Percentiles rank a stretch among this genome's conserved stretches.
These are phyloP conservation scores for Lichtheimia ornata DNA, from an alignment of 371 early-diverging fungal genomes.

Conservation along the genomic window DNA sequence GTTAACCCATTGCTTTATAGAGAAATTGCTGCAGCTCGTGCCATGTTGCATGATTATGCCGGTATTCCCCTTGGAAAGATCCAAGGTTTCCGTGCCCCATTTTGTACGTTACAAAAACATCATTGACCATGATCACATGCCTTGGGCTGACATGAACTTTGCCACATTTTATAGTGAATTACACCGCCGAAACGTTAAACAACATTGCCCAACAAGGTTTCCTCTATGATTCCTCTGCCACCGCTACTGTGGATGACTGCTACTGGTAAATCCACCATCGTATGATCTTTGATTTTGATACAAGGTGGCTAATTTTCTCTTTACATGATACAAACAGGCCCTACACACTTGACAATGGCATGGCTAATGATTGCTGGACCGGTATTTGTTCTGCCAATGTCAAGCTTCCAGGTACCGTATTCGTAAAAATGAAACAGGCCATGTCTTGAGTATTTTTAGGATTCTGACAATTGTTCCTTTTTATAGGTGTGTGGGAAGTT, in stretches of 20 bases:
- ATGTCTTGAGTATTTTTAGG: background rate
- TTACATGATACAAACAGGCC: slow-evolving; percentile 39
- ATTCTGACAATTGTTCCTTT: no score
- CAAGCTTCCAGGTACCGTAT: slow-evolving; percentile 48
- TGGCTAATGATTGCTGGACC: slow-evolving; percentile 73
- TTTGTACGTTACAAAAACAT: slow-evolving; percentile 36
- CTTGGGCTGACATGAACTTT: background rate
- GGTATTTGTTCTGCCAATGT: slow-evolving; percentile 55
- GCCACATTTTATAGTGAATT: slow-evolving; percentile 47
- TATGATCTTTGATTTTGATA: background rate
- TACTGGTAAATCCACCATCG: slow-evolving; percentile 49
- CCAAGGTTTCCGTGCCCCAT: slow-evolving; percentile 73
- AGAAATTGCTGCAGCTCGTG: slow-evolving; percentile 60
- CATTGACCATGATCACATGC: background rate
- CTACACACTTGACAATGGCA: slow-evolving; percentile 75
- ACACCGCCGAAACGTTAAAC: slow-evolving; percentile 56
- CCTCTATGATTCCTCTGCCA: slow-evolving; percentile 66
- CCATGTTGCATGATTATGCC: slow-evolving; percentile 59
- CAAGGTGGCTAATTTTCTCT: background rate
- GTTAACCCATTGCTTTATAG: slow-evolving; percentile 22
- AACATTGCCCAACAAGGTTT: slow-evolving; percentile 62
- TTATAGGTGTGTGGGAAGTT: slow-evolving; percentile 65
- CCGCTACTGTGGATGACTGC: slow-evolving; percentile 52
- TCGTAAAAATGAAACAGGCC: background rate
- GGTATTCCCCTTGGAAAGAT: slow-evolving; percentile 71